These are phyloP conservation scores for Venustampulla echinocandica DNA, from an alignment of 495 filamentous ascomycete genomes.

Conservation along the genomic window DNA sequence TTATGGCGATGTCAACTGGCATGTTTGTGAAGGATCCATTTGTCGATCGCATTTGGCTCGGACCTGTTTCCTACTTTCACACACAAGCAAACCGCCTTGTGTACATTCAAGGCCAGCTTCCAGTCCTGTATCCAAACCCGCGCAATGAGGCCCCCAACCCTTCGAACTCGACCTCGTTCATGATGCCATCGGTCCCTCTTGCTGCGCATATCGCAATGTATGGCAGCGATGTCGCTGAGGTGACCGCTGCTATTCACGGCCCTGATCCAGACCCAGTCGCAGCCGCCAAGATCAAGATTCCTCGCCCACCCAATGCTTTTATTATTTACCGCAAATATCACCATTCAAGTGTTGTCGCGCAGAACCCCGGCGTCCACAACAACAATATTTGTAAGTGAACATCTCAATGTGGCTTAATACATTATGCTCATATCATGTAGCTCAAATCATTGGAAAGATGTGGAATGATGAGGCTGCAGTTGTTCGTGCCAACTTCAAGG, in stretches of 20 bases:
- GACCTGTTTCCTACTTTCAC: not conserved
- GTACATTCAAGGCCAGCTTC: not conserved
- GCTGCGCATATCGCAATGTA: no score
- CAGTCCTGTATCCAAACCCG: not conserved
- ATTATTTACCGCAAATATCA: constrained; percentile 38
- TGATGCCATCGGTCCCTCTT: no score
- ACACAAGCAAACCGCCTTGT: not conserved
- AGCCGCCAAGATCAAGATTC: no score
- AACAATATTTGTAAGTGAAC: constrained; percentile 39
- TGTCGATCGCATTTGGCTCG: not conserved
- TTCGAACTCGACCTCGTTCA: no score
- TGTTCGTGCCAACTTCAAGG: constrained; percentile 28
- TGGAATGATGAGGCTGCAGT: constrained; percentile 33
- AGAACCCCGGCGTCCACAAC: constrained; percentile 33
- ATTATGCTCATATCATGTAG: constrained; percentile 26
- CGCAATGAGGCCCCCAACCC: no score
- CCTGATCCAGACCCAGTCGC: no score
- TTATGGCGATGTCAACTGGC: not conserved
- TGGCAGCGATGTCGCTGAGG: no score
- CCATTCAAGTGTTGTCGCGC: constrained; percentile 28
- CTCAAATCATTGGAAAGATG: constrained; percentile 34
- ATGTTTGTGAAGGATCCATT: not conserved
- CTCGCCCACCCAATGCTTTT: constrained; percentile 37
- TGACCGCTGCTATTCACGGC: no score
- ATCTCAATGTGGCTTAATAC: not conserved